These are phyloP conservation scores for Fusarium sp. DNA, from an alignment of 2,329 filamentous ascomycete genomes.

Conservation along the genomic window DNA sequence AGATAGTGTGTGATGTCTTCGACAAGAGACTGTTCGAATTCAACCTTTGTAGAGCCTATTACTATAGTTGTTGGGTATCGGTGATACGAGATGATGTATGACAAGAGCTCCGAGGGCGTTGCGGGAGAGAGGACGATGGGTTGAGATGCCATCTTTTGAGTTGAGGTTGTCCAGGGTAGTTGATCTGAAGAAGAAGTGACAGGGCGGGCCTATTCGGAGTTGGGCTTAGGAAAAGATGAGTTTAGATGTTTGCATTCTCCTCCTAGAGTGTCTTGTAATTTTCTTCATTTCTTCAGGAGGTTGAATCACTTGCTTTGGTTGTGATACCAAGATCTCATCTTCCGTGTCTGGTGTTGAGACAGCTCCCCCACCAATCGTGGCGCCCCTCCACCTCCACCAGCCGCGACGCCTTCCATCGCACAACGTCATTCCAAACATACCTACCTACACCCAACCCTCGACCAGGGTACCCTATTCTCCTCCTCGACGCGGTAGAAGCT, in stretches of 20 bases:
- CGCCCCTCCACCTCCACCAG: slow-evolving; percentile 39
- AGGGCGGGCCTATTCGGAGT: background rate
- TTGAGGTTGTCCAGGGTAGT: slow-evolving; percentile 32
- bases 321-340: background rate
- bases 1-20: slow-evolving; percentile 56
- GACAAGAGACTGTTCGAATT: slow-evolving; percentile 73
- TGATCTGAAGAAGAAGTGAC: background rate
- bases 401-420: slow-evolving; percentile 6
- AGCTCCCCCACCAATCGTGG: slow-evolving; percentile 32
- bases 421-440: slow-evolving; percentile 45
- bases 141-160: slow-evolving; percentile 29
- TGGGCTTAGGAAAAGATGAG: background rate
- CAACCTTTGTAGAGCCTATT: slow-evolving; percentile 73
- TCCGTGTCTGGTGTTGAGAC: background rate
- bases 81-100: slow-evolving; percentile 70
- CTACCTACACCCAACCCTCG: slow-evolving; percentile 26
- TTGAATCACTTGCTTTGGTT: background rate
- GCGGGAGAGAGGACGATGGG: slow-evolving; percentile 64
- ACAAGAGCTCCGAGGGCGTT: slow-evolving; percentile 72
- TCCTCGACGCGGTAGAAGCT: slow-evolving; percentile 26
- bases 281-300: background rate
- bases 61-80: slow-evolving; percentile 73
- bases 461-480: slow-evolving; percentile 16
- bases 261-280: background rate
- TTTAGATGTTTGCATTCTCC: background rate